phyloP scores from a whole-genome alignment of 768 basidiomycete species.

The Sporobolomyces phaffii region DNA sequence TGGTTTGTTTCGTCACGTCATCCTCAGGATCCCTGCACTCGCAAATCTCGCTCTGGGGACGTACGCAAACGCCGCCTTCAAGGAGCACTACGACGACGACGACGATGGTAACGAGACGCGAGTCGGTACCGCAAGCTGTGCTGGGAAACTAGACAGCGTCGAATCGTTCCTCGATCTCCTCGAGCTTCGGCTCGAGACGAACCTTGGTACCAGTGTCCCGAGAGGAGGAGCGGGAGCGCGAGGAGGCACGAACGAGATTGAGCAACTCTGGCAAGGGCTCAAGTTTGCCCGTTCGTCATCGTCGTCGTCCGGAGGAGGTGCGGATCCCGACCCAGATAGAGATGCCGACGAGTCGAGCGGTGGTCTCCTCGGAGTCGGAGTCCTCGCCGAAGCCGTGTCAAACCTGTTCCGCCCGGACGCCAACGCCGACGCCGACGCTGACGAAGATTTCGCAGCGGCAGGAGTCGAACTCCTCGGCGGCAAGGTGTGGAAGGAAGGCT shows the following conservation, averaged over 20 bases:
- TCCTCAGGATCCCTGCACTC: constrained; percentile 19
- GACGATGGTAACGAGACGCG: background rate
- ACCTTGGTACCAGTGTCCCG: too few species aligned
- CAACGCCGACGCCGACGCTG: too few species aligned
- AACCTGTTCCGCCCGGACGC: constrained; percentile 14
- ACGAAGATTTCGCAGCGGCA: background rate
- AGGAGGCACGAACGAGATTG: background rate
- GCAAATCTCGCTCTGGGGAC: constrained; percentile 25
- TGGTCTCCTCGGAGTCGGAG: constrained; percentile 25
- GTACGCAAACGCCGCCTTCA: too few species aligned
- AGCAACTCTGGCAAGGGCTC: constrained; percentile 27
- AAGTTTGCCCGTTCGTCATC: constrained; percentile 24
- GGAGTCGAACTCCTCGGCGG: constrained; percentile 22
- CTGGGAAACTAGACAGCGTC: background rate
- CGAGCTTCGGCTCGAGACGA: constrained; percentile 14
- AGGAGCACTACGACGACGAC: background rate
- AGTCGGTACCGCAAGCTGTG: background rate
- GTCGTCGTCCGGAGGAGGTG: background rate
- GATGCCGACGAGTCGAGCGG: background rate
- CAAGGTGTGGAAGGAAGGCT: constrained; percentile 8
- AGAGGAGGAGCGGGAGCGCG: too few species aligned
- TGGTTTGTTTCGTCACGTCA: constrained; percentile 29
- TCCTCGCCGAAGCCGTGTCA: constrained; percentile 16
- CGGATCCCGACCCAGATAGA: background rate
- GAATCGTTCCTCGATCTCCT: constrained; percentile 24